A percentile compares a stretch with the other conserved stretches of the same genome.
phyloP scores from a whole-genome alignment of 140 eudicot genomes.

The Flaveria floridana region DNA sequence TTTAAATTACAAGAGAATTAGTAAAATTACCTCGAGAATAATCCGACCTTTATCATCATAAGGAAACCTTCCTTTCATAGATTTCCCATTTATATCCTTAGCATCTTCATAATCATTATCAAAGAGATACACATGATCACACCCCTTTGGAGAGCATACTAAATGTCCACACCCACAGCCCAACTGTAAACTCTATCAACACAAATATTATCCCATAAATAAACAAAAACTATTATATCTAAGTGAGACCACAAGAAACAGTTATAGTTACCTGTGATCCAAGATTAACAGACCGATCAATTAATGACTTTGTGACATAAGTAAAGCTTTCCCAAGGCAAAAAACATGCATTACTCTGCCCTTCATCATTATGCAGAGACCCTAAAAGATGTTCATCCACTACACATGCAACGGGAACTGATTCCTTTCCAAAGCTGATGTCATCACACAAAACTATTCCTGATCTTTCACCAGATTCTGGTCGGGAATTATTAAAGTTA shows the following conservation, averaged over 20 bases:
- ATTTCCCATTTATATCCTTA: conserved; percentile 78
- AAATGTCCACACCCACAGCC: conserved; percentile 70
- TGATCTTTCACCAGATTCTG: conserved; percentile 47
- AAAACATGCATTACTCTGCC: conserved; percentile 43
- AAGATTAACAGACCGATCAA: conserved; percentile 57
- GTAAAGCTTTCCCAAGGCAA: conserved; percentile 96
- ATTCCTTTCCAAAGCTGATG: conserved; percentile 81
- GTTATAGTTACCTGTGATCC: conserved; percentile 51
- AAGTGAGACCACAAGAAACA: background rate
- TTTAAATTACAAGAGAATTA: background rate
- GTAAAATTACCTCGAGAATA: conserved; percentile 67
- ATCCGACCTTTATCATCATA: conserved; percentile 88
- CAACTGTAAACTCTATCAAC: conserved; percentile 72
- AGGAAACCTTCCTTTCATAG: conserved; percentile 87
- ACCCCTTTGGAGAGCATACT: conserved; percentile 63
- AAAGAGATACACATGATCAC: conserved; percentile 93
- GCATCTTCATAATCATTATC: conserved; percentile 94
- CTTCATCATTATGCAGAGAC: conserved; percentile 56
- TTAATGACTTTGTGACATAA: conserved; percentile 64
- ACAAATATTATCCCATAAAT: background rate
- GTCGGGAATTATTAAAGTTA: conserved; percentile 52
- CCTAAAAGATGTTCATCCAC: conserved; percentile 83
- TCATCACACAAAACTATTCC: conserved; percentile 82
- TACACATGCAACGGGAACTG: conserved; percentile 74
- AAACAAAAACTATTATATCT: background rate